Evolutionary conservation across 1,139 yeast genomes (phyloP), one percentile per base, ranked within the genome.

Genomic region (Pichia terricola): DNA sequence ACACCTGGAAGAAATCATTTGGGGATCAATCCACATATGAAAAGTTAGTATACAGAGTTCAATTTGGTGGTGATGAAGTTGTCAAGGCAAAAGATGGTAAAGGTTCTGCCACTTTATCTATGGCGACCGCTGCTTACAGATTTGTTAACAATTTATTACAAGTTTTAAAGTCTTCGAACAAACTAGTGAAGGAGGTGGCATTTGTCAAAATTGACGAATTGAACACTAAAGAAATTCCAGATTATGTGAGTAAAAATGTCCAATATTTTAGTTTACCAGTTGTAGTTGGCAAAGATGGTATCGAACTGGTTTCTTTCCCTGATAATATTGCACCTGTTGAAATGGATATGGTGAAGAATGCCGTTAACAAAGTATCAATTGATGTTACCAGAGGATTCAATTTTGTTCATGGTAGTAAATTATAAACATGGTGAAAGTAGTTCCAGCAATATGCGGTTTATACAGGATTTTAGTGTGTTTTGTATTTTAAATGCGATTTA

Each of bases 61-160:
- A 81, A 61, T 81, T 69, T 57, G 89, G 87, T 48, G 88, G 88
- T 55, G 89, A 81, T 61, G 89, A 81, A 61, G 87, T 81, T 37
- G 88, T 81, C 45, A 72, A 79, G 62, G 88, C 88, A 28, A 81
- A 81, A 61, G 73, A 79, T 52, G 88, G 88, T 49, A 80, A 79
- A 36, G 89, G 89, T 8, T 79, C 86, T 7, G 89, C 88, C 28
- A 81, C 89, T 16, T 69, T 81, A 53, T 78, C 85, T 2, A 81
- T 81, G 89, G 87, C 88, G 22, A 75, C 73, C 54, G 87, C 88
- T 30, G 89, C 86, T 35, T 79, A 77, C 64, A 69, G 80, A 52
- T 81, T 81, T 63, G 77, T 82, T 30, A 75, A 72, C 50, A 63
- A 66, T 39, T 66, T 78, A 31, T 61, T 77, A 45, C 61, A 62